Evolutionary conservation across 768 basidiomycete genomes (phyloP).

Genomic region (Sarcodon aspratus): DNA sequence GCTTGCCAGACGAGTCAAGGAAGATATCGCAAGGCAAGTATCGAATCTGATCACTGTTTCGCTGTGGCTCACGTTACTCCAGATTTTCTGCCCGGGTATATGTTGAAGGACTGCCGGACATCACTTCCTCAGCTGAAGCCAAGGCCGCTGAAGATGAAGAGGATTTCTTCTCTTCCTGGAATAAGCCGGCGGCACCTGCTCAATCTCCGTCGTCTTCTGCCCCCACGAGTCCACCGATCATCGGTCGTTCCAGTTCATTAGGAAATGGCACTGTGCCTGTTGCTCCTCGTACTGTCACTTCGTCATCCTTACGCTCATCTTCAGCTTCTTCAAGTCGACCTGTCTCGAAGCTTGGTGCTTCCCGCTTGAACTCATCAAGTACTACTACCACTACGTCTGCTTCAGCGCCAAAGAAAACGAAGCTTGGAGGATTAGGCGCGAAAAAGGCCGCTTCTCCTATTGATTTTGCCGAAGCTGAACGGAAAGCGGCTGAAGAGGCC

Average conservation of each 20-base stretch:
- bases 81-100: constrained; percentile 72
- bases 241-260: constrained; percentile 34
- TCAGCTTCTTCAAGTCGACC: constrained; percentile 19
- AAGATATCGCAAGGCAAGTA: constrained; percentile 58
- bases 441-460: constrained; percentile 73
- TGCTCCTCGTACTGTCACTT: constrained; percentile 52
- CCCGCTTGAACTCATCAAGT: constrained; percentile 31
- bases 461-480: constrained; percentile 91
- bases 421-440: constrained; percentile 75
- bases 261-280: constrained; percentile 19
- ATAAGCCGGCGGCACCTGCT: constrained; percentile 50
- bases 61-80: neutral
- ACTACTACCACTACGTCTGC: constrained; percentile 17
- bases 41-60: neutral
- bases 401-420: constrained; percentile 45
- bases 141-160: constrained; percentile 46
- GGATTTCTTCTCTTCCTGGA: constrained; percentile 97
- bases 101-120: constrained; percentile 57
- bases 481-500: constrained; percentile 83
- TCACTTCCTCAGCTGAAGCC: constrained; percentile 19
- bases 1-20: constrained; percentile 64
- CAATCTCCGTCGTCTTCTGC: constrained; percentile 20
- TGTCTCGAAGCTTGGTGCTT: constrained; percentile 27
- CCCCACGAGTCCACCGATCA: constrained; percentile 40
- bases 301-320: constrained; percentile 44